phyloP scores from a whole-genome alignment of 73 alveolate genomes.

The Stentor roeselii region DNA sequence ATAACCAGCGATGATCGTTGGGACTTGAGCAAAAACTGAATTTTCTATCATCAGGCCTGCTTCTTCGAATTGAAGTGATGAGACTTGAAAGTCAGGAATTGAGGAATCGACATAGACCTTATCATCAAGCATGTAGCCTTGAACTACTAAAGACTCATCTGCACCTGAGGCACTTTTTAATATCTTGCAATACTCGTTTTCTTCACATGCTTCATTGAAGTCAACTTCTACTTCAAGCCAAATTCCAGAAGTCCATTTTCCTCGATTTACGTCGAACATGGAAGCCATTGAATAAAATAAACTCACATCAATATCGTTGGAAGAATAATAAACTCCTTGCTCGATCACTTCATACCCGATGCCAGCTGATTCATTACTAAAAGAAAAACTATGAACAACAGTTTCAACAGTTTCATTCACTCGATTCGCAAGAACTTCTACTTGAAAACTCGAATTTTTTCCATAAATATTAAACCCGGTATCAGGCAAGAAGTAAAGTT shows the following conservation, averaged over 20 bases:
- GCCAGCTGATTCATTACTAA: not conserved
- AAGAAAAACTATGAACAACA: not conserved
- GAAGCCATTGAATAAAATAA: not conserved
- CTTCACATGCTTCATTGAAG: not conserved
- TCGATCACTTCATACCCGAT: not conserved
- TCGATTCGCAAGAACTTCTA: not conserved
- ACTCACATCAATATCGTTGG: not conserved
- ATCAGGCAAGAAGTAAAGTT: conserved; percentile 17
- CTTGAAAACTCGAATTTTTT: not conserved
- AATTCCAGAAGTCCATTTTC: not conserved
- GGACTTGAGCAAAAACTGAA: not conserved
- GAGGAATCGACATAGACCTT: not conserved
- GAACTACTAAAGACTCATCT: not conserved
- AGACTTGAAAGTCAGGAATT: not conserved
- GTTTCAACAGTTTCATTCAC: conserved; percentile 3
- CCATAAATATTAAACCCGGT: not conserved
- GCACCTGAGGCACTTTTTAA: not conserved
- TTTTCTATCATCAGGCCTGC: not conserved
- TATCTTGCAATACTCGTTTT: conserved; percentile 2
- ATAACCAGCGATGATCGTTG: not conserved
- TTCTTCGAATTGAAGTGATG: not conserved
- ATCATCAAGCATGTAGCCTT: not conserved
- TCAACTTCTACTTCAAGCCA: not conserved
- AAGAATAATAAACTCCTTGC: not conserved
- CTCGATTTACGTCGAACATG: conserved; percentile 14